A percentile compares a stretch with the other conserved stretches of the same genome.
These are phyloP conservation scores for Ustilago hordei DNA, from an alignment of 1,284 basidiomycete genomes.

Conservation along the genomic window DNA sequence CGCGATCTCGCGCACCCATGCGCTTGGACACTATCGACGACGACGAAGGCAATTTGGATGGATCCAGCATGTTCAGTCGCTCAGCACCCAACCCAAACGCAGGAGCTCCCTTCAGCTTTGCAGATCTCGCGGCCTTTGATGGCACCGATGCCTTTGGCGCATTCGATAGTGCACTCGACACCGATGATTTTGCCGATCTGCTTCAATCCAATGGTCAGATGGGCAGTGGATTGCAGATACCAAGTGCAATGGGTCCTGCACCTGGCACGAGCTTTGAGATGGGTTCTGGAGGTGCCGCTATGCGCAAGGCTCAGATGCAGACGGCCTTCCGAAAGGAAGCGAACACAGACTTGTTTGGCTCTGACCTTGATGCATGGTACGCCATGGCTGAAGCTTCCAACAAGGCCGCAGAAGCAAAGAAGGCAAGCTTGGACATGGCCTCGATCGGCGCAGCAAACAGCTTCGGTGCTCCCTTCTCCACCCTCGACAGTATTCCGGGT, in stretches of 20 bases:
- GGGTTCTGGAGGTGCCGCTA: conserved; percentile 21
- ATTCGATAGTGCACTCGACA: conserved; percentile 47
- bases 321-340: conserved; percentile 61
- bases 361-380: conserved; percentile 43
- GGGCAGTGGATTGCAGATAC: conserved; percentile 12
- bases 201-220: conserved; percentile 23
- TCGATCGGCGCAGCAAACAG: conserved; percentile 61
- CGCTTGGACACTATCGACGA: conserved; percentile 50
- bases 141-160: conserved; percentile 40
- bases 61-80: conserved; percentile 45
- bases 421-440: conserved; percentile 55
- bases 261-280: conserved; percentile 20
- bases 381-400: conserved; percentile 25
- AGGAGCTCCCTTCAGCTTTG: conserved; percentile 43
- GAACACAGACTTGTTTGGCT: conserved; percentile 61
- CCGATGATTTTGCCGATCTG: conserved; percentile 39
- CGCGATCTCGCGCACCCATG: conserved; percentile 84
- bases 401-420: conserved; percentile 33
- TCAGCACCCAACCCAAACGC: conserved; percentile 48
- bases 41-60: conserved; percentile 44
- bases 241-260: conserved; percentile 10
- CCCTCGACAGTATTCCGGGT: conserved; percentile 66
- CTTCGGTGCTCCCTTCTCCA: conserved; percentile 58
- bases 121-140: conserved; percentile 49
- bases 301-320: conserved; percentile 54